Evolutionary conservation across 257 asterid species (phyloP).

Genomic region (Solanum bulbocastanum): DNA sequence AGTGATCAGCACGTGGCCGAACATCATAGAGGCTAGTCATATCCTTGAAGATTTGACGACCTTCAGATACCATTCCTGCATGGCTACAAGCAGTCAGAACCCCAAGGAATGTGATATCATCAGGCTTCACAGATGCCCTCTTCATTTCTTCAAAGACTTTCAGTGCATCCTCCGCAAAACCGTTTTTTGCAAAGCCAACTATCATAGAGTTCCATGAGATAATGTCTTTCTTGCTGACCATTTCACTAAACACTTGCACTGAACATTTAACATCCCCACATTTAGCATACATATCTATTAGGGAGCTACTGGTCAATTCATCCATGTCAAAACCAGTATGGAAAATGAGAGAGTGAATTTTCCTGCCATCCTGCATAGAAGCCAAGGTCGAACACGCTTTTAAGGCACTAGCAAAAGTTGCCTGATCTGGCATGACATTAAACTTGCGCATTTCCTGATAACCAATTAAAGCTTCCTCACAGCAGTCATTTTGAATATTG

Average conservation of each 20-base stretch:
- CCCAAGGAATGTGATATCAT: constrained; percentile 83
- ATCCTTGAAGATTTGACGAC: constrained; percentile 40
- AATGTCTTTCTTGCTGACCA: constrained; percentile 49
- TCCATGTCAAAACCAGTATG: constrained; percentile 53
- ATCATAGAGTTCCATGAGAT: constrained; percentile 89
- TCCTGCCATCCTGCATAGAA: constrained; percentile 60
- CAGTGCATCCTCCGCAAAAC: constrained; percentile 56
- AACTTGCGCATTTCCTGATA: constrained; percentile 60
- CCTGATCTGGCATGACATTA: constrained; percentile 69
- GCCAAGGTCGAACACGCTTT: constrained; percentile 64
- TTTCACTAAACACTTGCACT: constrained; percentile 45
- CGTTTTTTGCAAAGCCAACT: constrained; percentile 82
- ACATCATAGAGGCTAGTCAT: constrained; percentile 44
- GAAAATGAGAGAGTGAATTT: constrained; percentile 54
- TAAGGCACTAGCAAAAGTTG: constrained; percentile 73
- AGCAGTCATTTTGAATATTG: constrained; percentile 28
- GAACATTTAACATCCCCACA: constrained; percentile 82
- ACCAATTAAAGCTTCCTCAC: constrained; percentile 48
- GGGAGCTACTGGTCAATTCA: constrained; percentile 68
- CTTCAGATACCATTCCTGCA: constrained; percentile 73
- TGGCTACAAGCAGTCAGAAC: constrained; percentile 89
- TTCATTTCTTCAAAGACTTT: constrained; percentile 64
- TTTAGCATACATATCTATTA: constrained; percentile 94
- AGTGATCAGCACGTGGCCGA: constrained; percentile 59
- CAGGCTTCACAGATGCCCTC: constrained; percentile 37